Conservation (phyloP, 2,329 filamentous ascomycete genomes). For the Polytolypa hystricis region DNA sequence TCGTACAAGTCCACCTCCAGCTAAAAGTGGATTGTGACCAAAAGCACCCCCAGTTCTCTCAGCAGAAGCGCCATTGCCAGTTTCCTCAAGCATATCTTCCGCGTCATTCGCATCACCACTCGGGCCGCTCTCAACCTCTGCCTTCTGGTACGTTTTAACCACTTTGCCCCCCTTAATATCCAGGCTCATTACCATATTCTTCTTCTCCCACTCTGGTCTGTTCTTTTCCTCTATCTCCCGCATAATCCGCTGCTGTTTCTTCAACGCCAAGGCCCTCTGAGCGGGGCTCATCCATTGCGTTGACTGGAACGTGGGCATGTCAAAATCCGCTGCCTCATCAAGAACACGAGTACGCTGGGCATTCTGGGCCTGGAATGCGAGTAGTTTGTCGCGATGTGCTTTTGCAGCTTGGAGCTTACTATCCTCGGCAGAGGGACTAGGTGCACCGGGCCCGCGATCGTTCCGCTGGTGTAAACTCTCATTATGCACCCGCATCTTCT, state of each 20-base stretch:
- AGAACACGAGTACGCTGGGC: slow-evolving; percentile 72
- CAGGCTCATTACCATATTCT: slow-evolving; percentile 71
- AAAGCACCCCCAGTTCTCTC: slow-evolving; percentile 21
- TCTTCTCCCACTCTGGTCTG: slow-evolving; percentile 78
- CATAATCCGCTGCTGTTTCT: slow-evolving; percentile 72
- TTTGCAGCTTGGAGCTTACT: slow-evolving; percentile 58
- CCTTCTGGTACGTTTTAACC: slow-evolving; percentile 41
- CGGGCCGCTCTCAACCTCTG: slow-evolving; percentile 19
- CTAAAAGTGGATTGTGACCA: slow-evolving; percentile 34
- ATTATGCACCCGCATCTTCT: slow-evolving; percentile 75
- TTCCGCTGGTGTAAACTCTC: slow-evolving; percentile 38
- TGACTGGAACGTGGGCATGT: slow-evolving; percentile 48
- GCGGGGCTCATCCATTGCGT: slow-evolving; percentile 78
- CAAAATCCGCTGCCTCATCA: slow-evolving; percentile 71
- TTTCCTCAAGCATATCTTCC: slow-evolving; percentile 18
- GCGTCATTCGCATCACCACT: slow-evolving; percentile 14
- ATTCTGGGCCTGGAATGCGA: slow-evolving; percentile 77
- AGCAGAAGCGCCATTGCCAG: slow-evolving; percentile 21
- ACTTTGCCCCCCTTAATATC: slow-evolving; percentile 70
- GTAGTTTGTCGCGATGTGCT: slow-evolving; percentile 68
- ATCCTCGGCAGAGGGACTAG: neutral
- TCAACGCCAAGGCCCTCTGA: slow-evolving; percentile 71
- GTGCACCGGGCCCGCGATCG: slow-evolving; percentile 44
- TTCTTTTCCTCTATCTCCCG: slow-evolving; percentile 81
- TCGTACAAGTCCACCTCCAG: slow-evolving; percentile 32